A percentile compares a stretch with the other conserved stretches of the same genome.
These are phyloP conservation scores for Botrytis sinoallii DNA, from an alignment of 2,329 filamentous ascomycete species.

Conservation along the genomic window DNA sequence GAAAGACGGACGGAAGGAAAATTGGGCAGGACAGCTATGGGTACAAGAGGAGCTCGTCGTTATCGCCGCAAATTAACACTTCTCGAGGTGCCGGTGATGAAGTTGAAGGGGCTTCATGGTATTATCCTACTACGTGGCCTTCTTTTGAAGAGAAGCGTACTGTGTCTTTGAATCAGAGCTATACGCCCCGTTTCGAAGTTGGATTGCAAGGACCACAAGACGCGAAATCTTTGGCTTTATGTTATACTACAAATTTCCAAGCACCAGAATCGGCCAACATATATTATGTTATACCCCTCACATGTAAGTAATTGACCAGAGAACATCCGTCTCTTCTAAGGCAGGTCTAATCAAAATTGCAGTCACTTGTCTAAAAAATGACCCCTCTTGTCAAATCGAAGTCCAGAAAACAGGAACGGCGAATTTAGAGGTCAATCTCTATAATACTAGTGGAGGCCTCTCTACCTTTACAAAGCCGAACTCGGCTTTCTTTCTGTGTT, in stretches of 20 bases:
- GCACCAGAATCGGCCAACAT: background rate
- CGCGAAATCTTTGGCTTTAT: background rate
- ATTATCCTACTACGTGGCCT: background rate
- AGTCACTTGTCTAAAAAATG: background rate
- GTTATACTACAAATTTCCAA: background rate
- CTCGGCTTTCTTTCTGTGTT: conserved; percentile 4
- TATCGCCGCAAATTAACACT: background rate
- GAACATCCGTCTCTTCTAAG: background rate
- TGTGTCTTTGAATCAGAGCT: background rate
- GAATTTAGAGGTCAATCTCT: background rate
- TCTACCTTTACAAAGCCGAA: background rate
- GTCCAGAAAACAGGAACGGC: background rate
- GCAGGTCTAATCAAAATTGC: background rate
- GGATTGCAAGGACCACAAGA: background rate
- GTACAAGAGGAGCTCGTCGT: background rate
- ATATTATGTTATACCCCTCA: background rate
- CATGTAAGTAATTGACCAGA: background rate
- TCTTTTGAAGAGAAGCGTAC: background rate
- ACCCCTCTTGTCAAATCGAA: background rate
- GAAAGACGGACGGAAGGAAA: background rate
- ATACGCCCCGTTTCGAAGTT: background rate
- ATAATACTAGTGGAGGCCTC: background rate
- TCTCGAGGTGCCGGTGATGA: background rate
- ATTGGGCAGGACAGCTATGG: background rate
- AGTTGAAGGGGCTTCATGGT: background rate